phyloP scores from a whole-genome alignment of 257 asterid species.

The Pogostemon cablin region DNA sequence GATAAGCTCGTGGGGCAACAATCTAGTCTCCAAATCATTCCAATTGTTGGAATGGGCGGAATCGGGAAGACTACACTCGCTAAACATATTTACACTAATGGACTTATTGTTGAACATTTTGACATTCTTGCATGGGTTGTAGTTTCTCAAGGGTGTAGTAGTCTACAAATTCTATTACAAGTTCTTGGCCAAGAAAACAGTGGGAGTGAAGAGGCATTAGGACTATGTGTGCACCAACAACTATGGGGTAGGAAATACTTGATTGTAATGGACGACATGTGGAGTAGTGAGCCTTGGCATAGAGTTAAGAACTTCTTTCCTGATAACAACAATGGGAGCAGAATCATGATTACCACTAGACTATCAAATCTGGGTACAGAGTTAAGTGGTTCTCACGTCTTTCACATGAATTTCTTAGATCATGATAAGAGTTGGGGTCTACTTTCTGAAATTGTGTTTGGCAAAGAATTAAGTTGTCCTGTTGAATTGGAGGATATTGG shows the following conservation, averaged over 20 bases:
- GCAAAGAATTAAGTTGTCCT: not conserved
- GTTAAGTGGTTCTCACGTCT: not conserved
- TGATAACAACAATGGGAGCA: no score
- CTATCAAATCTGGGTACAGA: not conserved
- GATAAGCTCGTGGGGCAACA: not conserved
- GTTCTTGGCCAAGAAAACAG: not conserved
- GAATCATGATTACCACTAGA: not conserved
- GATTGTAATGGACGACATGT: not conserved
- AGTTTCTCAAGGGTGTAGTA: not conserved
- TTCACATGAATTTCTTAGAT: slow-evolving; percentile 3
- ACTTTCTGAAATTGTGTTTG: not conserved
- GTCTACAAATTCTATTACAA: not conserved
- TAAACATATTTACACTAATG: not conserved
- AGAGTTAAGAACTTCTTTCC: not conserved
- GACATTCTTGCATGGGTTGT: slow-evolving; percentile 3
- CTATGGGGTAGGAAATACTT: no score
- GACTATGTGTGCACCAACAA: no score
- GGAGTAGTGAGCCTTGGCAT: not conserved
- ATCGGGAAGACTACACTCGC: not conserved
- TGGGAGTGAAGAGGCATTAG: no score
- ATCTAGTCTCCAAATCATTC: not conserved
- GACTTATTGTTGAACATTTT: not conserved
- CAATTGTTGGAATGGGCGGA: slow-evolving; percentile 19
- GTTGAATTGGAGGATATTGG: not conserved
- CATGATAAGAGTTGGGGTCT: slow-evolving; percentile 13